phyloP scores from a whole-genome alignment of 345 rosid species.

The Murraya koenigii region DNA sequence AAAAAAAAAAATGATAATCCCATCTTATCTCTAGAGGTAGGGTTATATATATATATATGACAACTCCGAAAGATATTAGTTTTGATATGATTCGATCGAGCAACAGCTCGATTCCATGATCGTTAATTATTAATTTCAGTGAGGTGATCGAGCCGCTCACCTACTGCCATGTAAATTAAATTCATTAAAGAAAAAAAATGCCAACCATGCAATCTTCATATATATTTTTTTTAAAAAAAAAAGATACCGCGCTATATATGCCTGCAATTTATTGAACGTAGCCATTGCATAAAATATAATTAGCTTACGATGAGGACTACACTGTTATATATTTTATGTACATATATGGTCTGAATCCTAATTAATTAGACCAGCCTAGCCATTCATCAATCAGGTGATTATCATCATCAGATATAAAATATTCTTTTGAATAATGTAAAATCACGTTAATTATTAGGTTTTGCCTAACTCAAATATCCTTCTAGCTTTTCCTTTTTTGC shows the following conservation, averaged over 20 bases:
- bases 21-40: background rate
- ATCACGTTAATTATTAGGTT: no score
- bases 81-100: constrained; percentile 10
- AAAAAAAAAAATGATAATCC: no score
- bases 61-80: constrained; percentile 4
- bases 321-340: background rate
- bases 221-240: no score
- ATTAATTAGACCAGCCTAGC: background rate
- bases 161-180: background rate
- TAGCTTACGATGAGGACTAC: no score
- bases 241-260: no score
- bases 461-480: no score
- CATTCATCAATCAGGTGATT: background rate
- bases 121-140: no score
- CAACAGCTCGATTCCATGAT: background rate
- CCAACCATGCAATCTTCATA: constrained; percentile 1
- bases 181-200: background rate
- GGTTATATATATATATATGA: background rate
- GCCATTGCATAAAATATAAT: no score
- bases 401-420: background rate
- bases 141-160: background rate
- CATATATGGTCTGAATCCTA: background rate
- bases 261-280: no score
- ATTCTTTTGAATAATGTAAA: no score
- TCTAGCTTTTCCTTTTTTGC: background rate